phyloP scores from a whole-genome alignment of 2,329 filamentous ascomycete species.

The Cladobotryum mycophilum region DNA sequence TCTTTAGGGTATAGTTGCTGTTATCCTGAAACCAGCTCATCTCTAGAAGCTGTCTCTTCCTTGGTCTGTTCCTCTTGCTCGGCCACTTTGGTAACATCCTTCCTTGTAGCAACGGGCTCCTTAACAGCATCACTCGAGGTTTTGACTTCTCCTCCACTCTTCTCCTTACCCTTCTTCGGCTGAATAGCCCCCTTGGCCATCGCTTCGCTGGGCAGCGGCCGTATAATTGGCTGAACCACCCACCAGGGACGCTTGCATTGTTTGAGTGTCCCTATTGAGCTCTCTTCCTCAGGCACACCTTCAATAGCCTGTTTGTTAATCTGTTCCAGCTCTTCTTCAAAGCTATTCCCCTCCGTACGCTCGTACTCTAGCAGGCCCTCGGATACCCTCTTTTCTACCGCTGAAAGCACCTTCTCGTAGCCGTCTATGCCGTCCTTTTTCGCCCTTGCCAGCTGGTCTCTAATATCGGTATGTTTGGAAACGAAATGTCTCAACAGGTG shows the following conservation, averaged over 20 bases:
- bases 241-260: constrained; percentile 79
- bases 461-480: constrained; percentile 70
- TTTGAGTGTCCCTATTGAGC: constrained; percentile 61
- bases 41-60: constrained; percentile 14
- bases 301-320: constrained; percentile 23
- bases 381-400: constrained; percentile 71
- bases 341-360: constrained; percentile 42
- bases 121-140: too few relatives aligned
- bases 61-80: constrained; percentile 4
- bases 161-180: constrained; percentile 56
- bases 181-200: constrained; percentile 72
- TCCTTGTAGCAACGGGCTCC: not conserved
- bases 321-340: constrained; percentile 33
- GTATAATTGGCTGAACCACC: constrained; percentile 81
- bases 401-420: constrained; percentile 68
- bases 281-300: constrained; percentile 43
- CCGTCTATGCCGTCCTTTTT: constrained; percentile 64
- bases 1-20: not conserved
- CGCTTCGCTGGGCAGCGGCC: constrained; percentile 83
- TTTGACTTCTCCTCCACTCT: constrained; percentile 29
- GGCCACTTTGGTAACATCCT: not conserved
- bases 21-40: constrained; percentile 13
- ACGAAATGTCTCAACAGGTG: constrained; percentile 82
- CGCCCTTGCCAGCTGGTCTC: constrained; percentile 71
- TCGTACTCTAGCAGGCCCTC: constrained; percentile 65